Evolutionary conservation across 179 eudicot genomes (phyloP).

Genomic region (Corrigiola litoralis): DNA sequence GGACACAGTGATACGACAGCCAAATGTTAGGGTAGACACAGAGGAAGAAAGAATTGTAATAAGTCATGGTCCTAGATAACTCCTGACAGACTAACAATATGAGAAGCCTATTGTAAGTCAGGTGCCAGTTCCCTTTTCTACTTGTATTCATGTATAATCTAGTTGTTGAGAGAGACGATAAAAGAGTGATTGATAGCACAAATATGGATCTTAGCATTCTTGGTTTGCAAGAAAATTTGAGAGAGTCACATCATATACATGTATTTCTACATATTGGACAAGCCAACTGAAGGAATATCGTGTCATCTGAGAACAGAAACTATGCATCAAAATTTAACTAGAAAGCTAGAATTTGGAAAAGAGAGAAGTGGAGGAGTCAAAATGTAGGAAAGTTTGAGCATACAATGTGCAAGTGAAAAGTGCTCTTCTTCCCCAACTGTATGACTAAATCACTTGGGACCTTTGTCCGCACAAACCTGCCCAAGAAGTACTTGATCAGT

Average conservation of each 20-base stretch:
- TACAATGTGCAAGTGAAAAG: constrained; percentile 52
- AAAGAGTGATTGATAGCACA: too few species aligned
- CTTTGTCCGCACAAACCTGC: constrained; percentile 41
- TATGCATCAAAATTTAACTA: not conserved
- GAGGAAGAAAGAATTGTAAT: not conserved
- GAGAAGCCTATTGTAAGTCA: too few species aligned
- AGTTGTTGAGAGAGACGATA: too few species aligned
- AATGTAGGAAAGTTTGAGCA: not conserved
- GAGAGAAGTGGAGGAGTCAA: not conserved
- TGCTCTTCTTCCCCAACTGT: constrained; percentile 31
- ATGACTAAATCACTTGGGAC: constrained; percentile 37
- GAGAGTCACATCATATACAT: too few species aligned
- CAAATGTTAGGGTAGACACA: not conserved
- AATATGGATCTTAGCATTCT: too few species aligned
- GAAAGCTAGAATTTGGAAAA: not conserved
- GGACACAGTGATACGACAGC: not conserved
- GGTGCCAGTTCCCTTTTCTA: too few species aligned
- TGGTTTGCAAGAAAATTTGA: too few species aligned
- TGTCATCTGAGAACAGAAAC: not conserved
- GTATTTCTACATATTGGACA: too few species aligned
- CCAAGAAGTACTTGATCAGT: constrained; percentile 4
- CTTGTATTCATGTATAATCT: too few species aligned
- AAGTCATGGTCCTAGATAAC: too few species aligned
- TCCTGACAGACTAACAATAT: not conserved
- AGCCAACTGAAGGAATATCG: not conserved